These are phyloP conservation scores for Elaeis guineensis DNA, from an alignment of 176 grass and related monocot species.

Conservation along the genomic window DNA sequence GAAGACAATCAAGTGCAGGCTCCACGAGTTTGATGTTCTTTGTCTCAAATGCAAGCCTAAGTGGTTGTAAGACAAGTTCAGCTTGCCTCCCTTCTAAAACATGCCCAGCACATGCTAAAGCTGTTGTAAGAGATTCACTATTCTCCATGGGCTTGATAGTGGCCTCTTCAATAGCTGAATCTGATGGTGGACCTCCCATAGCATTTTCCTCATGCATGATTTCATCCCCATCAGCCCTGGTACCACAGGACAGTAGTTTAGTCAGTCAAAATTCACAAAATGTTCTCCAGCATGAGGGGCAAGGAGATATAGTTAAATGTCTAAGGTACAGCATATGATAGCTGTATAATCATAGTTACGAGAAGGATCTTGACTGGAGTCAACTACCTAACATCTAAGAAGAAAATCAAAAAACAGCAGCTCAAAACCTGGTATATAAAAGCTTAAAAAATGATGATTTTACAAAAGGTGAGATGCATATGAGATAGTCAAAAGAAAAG, in stretches of 20 bases:
- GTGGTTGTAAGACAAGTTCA: constrained; percentile 88
- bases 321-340: too few species aligned
- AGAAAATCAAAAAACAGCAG: too few species aligned
- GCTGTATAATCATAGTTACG: too few species aligned
- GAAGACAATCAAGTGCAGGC: constrained; percentile 92
- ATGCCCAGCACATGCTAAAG: constrained; percentile 69
- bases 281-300: background rate
- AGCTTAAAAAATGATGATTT: too few species aligned
- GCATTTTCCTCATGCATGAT: constrained; percentile 11
- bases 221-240: constrained; percentile 6
- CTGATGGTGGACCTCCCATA: constrained; percentile 6
- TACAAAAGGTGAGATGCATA: too few species aligned
- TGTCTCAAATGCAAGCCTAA: constrained; percentile 87
- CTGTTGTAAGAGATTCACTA: constrained; percentile 44
- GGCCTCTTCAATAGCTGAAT: constrained; percentile 9
- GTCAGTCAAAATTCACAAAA: background rate
- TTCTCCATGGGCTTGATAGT: constrained; percentile 21
- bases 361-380: too few species aligned
- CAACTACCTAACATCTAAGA: too few species aligned
- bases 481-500: background rate
- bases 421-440: too few species aligned
- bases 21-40: constrained; percentile 95
- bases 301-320: too few species aligned
- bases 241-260: background rate
- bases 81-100: constrained; percentile 76